Evolutionary conservation across 2,329 filamentous ascomycete species (phyloP).

Genomic region (Chrysoporthe cubensis): DNA sequence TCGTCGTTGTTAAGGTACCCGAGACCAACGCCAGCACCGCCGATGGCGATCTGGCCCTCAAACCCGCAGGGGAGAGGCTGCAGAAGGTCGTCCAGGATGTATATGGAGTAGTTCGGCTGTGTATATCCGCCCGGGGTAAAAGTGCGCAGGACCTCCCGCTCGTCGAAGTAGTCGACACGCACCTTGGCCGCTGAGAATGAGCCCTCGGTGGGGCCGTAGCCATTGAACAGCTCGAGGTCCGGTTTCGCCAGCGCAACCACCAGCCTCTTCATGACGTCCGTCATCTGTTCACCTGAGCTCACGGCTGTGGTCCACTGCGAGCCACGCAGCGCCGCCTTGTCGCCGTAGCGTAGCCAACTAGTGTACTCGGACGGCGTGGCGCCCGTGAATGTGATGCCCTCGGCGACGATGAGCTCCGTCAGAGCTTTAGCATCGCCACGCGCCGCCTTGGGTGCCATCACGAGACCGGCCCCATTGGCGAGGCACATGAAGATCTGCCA

Average conservation of each 20-base stretch:
- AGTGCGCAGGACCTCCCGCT: slow-evolving; percentile 29
- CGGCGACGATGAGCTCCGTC: slow-evolving; percentile 36
- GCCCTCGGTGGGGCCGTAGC: slow-evolving; percentile 20
- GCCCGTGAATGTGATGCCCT: slow-evolving; percentile 41
- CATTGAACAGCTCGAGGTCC: slow-evolving; percentile 18
- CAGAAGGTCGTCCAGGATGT: no score
- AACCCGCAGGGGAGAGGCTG: slow-evolving; percentile 39
- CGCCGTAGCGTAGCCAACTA: slow-evolving; percentile 31
- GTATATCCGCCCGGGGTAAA: slow-evolving; percentile 47
- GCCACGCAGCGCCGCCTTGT: slow-evolving; percentile 9
- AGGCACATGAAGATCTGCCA: slow-evolving; percentile 37
- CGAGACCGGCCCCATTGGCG: slow-evolving; percentile 35
- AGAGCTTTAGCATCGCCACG: slow-evolving; percentile 41
- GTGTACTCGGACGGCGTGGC: slow-evolving; percentile 46
- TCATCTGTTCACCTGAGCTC: slow-evolving; percentile 38
- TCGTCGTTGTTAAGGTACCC: slow-evolving; percentile 31
- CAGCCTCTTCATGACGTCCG: background rate
- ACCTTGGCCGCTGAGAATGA: slow-evolving; percentile 4
- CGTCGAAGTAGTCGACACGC: no score
- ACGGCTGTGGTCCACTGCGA: slow-evolving; percentile 34
- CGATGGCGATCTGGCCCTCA: slow-evolving; percentile 45
- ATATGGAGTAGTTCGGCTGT: slow-evolving; percentile 34
- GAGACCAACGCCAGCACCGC: slow-evolving; percentile 44
- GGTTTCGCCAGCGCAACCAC: background rate
- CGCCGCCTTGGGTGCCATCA: slow-evolving; percentile 33